A percentile compares a stretch with the other conserved stretches of the same genome.
Evolutionary conservation across 2,329 filamentous ascomycete genomes (phyloP).

Genomic region (Orbilia quercus): DNA sequence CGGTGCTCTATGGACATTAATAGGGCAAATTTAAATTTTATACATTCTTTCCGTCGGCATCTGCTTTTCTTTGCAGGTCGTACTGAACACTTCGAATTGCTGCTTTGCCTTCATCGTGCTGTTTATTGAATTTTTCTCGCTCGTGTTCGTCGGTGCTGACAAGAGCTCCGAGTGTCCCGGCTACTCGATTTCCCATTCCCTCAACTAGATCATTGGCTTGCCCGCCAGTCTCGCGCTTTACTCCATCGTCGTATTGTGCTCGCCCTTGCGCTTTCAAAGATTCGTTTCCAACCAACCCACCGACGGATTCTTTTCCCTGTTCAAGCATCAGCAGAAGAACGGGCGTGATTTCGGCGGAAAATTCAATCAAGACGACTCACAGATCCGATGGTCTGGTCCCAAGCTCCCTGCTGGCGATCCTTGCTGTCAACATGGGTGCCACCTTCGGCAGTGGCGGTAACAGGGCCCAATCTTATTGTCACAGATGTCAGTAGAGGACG

Average conservation of each 20-base stretch:
- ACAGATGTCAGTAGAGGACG: neutral
- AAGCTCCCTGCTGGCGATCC: constrained; percentile 77
- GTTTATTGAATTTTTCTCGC: constrained; percentile 35
- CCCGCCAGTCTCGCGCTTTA: constrained; percentile 83
- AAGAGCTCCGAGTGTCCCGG: constrained; percentile 29
- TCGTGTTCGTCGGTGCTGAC: constrained; percentile 24
- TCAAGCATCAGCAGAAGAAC: neutral
- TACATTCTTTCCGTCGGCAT: constrained; percentile 12
- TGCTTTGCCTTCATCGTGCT: constrained; percentile 50
- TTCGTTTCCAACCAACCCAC: constrained; percentile 79
- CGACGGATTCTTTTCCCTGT: constrained; percentile 79
- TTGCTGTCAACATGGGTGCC: constrained; percentile 77
- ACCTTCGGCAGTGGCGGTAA: constrained; percentile 76
- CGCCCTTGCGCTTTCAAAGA: constrained; percentile 78
- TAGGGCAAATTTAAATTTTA: neutral
- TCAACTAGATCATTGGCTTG: constrained; percentile 79
- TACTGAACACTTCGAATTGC: constrained; percentile 43
- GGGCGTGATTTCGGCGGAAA: neutral
- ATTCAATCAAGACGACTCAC: constrained; percentile 17
- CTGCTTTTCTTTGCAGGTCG: constrained; percentile 43
- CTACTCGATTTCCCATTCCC: constrained; percentile 67
- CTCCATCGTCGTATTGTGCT: constrained; percentile 81
- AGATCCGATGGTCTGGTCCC: constrained; percentile 89
- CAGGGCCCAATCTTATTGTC: constrained; percentile 69
- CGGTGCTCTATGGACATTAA: neutral